Percentiles rank a stretch among this genome's conserved stretches.
phyloP scores from a whole-genome alignment of 176 grass and related monocot genomes.

The Oryza glumipatula region DNA sequence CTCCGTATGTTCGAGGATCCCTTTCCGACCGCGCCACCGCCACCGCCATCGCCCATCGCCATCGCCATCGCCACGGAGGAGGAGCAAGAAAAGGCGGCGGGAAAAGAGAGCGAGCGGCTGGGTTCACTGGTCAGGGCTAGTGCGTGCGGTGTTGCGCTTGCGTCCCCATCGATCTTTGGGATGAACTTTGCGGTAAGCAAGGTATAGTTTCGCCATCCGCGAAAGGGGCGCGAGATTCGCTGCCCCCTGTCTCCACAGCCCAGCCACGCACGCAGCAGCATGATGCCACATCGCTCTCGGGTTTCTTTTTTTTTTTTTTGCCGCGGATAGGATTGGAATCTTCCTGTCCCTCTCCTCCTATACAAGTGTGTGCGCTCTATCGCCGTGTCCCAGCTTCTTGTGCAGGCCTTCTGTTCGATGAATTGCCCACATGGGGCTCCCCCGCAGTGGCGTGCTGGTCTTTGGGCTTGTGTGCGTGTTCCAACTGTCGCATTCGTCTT shows the following conservation, averaged over 20 bases:
- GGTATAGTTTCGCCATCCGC: constrained; percentile 10
- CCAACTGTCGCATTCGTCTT: constrained; percentile 16
- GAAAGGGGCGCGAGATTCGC: constrained; percentile 33
- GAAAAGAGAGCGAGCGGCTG: constrained; percentile 11
- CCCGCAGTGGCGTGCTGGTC: constrained; percentile 6
- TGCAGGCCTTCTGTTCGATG: constrained; percentile 20
- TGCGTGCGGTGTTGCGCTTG: constrained; percentile 16
- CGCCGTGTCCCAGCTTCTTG: neutral
- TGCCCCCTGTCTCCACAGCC: no score
- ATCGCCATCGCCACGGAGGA: neutral
- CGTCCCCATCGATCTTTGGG: constrained; percentile 32
- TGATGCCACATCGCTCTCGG: neutral
- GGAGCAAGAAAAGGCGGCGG: constrained; percentile 1
- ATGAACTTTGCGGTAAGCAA: constrained; percentile 50
- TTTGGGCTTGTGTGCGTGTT: constrained; percentile 15
- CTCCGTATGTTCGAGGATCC: no score
- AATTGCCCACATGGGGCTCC: constrained; percentile 37
- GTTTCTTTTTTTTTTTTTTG: neutral
- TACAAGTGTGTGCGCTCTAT: constrained; percentile 3
- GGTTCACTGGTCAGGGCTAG: neutral
- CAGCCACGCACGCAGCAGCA: neutral
- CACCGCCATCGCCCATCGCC: neutral
- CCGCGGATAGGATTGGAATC: constrained; percentile 42
- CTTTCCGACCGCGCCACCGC: neutral
- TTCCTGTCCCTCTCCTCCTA: constrained; percentile 19